Conservation (phyloP, 352 stramenopile species). For the Phytophthora pistaciae region DNA sequence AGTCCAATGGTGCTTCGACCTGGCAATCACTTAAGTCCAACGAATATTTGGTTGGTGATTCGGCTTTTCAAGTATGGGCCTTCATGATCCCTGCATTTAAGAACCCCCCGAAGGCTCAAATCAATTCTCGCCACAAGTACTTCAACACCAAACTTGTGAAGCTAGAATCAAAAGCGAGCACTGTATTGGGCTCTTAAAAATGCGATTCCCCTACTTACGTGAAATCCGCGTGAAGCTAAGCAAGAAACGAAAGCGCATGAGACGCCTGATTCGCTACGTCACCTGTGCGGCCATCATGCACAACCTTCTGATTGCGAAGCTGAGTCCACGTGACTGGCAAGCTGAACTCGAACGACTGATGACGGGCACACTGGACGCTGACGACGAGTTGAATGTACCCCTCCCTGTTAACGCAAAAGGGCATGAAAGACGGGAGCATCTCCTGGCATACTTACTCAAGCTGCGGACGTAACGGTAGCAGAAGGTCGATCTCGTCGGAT, state of each 20-base stretch:
- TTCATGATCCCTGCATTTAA: constrained; percentile 35
- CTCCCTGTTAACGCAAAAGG: constrained; percentile 9
- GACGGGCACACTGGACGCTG: constrained; percentile 11
- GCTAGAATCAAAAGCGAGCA: constrained; percentile 35
- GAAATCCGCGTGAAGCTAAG: constrained; percentile 17
- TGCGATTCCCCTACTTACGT: constrained; percentile 32
- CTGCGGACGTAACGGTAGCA: constrained; percentile 13
- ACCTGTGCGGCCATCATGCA: constrained; percentile 29
- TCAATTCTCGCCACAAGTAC: constrained; percentile 18
- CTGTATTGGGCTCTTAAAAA: constrained; percentile 35
- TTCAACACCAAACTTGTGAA: constrained; percentile 31
- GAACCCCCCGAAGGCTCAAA: constrained; percentile 8
- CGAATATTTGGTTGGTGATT: constrained; percentile 33
- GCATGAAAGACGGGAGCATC: constrained; percentile 11
- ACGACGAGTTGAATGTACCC: constrained; percentile 25
- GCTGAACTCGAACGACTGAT: constrained; percentile 2
- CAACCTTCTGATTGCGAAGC: constrained; percentile 31
- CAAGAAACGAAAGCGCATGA: constrained; percentile 29
- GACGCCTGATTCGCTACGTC: constrained; percentile 18
- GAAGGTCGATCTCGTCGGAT: constrained; percentile 13
- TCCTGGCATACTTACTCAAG: constrained; percentile 23
- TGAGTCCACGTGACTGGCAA: constrained; percentile 13
- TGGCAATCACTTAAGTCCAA: constrained; percentile 18
- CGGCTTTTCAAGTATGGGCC: constrained; percentile 23
- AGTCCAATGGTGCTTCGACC: constrained; percentile 8